Evolutionary conservation across 768 basidiomycete genomes (phyloP).

Genomic region (Gelatoporia subvermispora): DNA sequence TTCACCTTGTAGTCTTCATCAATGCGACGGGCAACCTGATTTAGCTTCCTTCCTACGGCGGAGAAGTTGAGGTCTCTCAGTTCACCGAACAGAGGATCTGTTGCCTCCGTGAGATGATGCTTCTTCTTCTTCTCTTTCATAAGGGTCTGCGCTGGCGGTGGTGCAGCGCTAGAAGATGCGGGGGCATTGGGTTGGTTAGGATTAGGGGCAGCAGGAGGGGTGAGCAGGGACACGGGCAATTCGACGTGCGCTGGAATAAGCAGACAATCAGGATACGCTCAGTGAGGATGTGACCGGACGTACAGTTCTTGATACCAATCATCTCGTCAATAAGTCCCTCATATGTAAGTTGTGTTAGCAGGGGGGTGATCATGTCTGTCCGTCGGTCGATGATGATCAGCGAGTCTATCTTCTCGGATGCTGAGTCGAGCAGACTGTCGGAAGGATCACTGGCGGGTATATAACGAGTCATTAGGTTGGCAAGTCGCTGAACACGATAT

Average conservation of each 20-base stretch:
- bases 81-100: constrained; percentile 79
- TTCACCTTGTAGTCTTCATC: constrained; percentile 90
- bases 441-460: constrained; percentile 33
- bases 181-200: constrained; percentile 24
- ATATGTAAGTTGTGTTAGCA: constrained; percentile 94
- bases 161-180: constrained; percentile 22
- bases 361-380: constrained; percentile 92
- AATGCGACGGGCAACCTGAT: constrained; percentile 73
- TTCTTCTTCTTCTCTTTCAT: constrained; percentile 86
- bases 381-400: constrained; percentile 87
- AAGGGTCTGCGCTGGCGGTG: constrained; percentile 42
- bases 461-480: constrained; percentile 63
- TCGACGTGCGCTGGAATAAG: constrained; percentile 63
- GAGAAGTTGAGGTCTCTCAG: constrained; percentile 92
- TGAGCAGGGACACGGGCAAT: constrained; percentile 66
- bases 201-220: constrained; percentile 45
- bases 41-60: constrained; percentile 76
- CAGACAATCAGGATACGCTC: constrained; percentile 2
- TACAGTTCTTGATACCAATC: constrained; percentile 86
- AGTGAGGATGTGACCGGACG: constrained; percentile 21
- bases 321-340: constrained; percentile 94
- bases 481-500: constrained; percentile 54
- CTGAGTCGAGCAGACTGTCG: constrained; percentile 34
- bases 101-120: constrained; percentile 70
- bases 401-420: constrained; percentile 70